Evolutionary conservation across 495 filamentous ascomycete species (phyloP).

Genomic region (Penicillium chermesinum): DNA sequence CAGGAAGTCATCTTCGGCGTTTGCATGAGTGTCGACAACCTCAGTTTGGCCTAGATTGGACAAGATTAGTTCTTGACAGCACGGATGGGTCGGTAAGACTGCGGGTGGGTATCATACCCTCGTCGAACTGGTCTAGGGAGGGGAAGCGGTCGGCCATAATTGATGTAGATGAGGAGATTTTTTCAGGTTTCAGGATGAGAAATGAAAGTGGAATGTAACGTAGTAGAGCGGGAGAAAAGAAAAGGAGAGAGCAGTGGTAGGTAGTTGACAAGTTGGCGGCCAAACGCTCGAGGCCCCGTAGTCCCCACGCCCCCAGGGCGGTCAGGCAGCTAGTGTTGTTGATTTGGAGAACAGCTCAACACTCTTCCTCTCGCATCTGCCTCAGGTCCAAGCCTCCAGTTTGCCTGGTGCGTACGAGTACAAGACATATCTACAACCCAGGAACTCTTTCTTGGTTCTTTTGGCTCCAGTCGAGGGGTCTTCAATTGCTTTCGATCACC

Average conservation of each 20-base stretch:
- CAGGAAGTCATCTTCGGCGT: conserved; percentile 68
- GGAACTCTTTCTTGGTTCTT: not conserved
- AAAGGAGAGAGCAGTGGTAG: conserved; percentile 5
- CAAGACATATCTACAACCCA: too few relatives aligned
- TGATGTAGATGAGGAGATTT: not conserved
- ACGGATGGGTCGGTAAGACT: conserved; percentile 9
- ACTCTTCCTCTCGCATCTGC: not conserved
- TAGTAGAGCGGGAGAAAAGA: conserved; percentile 9
- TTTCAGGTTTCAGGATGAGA: not conserved
- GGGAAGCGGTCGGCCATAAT: conserved; percentile 95
- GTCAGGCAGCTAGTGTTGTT: conserved; percentile 23
- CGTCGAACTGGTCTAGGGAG: conserved; percentile 92
- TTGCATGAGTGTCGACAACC: conserved; percentile 38
- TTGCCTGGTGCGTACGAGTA: too few relatives aligned
- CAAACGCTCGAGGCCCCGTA: conserved; percentile 18
- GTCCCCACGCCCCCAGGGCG: conserved; percentile 24
- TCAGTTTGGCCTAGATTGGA: conserved; percentile 52
- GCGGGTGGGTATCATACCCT: conserved; percentile 54
- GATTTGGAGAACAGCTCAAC: conserved; percentile 15
- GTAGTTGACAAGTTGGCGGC: conserved; percentile 27
- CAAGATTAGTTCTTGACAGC: conserved; percentile 25
- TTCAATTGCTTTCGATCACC: conserved; percentile 8
- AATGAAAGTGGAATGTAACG: not conserved
- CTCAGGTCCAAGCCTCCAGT: not conserved
- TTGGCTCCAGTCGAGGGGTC: not conserved